Evolutionary conservation across 345 rosid species (phyloP).

Genomic region (Hirschfeldia incana): DNA sequence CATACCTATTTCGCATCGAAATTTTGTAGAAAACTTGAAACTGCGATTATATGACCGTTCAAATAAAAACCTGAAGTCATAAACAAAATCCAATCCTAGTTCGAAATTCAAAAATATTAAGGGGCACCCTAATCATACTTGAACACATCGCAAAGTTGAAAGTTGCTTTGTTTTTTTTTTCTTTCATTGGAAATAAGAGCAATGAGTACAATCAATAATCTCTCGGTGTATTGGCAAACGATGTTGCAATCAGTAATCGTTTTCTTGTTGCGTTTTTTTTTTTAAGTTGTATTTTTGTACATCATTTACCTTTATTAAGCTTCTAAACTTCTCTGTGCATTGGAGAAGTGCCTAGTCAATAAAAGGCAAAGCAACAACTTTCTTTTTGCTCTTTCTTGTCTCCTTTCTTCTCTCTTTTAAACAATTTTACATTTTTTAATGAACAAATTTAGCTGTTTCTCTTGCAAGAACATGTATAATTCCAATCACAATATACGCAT

Average conservation of each 20-base stretch:
- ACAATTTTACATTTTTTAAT: neutral
- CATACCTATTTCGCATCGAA: too few species aligned
- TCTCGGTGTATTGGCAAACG: neutral
- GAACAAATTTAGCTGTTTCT: neutral
- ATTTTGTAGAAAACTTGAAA: neutral
- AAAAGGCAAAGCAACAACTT: constrained; percentile 28
- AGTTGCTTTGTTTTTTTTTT: neutral
- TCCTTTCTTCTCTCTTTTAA: constrained; percentile 16
- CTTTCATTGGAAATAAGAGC: neutral
- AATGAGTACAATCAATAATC: neutral
- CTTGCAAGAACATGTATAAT: neutral
- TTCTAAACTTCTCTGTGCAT: constrained; percentile 19
- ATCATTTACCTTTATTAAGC: neutral
- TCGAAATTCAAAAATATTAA: neutral
- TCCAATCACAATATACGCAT: neutral
- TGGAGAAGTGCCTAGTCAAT: constrained; percentile 22
- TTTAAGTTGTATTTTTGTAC: neutral
- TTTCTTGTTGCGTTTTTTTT: neutral
- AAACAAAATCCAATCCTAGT: neutral
- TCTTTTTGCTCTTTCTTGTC: constrained; percentile 21
- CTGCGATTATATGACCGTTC: neutral
- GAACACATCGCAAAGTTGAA: neutral
- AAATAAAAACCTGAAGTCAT: neutral
- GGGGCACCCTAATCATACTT: neutral
- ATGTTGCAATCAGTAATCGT: constrained; percentile 23